These are phyloP conservation scores for Trichaptum fuscoviolaceum DNA, from an alignment of 768 basidiomycete genomes.

Conservation along the genomic window DNA sequence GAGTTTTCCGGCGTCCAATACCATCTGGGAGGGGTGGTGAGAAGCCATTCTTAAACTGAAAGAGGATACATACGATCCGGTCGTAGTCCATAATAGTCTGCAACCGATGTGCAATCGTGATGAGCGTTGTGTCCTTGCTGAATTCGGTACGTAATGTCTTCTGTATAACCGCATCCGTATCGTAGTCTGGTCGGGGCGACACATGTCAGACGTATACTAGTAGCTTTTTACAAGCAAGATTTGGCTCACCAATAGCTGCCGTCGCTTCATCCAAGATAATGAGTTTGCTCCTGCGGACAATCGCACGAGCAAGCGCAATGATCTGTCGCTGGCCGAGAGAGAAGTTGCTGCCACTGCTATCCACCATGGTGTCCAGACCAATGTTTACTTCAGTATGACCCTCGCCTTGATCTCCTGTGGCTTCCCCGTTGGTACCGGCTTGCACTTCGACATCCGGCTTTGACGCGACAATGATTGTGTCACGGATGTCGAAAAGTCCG, in stretches of 20 bases:
- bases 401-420: neutral
- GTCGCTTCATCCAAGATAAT: constrained; percentile 39
- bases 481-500: constrained; percentile 11
- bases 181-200: constrained; percentile 22
- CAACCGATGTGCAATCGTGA: constrained; percentile 37
- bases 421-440: neutral
- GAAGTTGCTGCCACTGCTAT: constrained; percentile 12
- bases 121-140: constrained; percentile 27
- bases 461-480: neutral
- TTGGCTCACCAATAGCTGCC: constrained; percentile 14
- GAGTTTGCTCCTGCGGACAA: constrained; percentile 5
- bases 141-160: constrained; percentile 30
- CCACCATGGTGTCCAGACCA: constrained; percentile 20
- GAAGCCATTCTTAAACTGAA: neutral
- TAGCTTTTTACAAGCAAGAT: neutral
- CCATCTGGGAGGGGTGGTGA: neutral
- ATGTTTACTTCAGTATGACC: neutral
- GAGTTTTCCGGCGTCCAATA: constrained; percentile 7
- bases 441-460: neutral
- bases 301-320: constrained; percentile 35
- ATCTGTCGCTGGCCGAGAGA: constrained; percentile 37
- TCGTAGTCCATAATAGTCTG: constrained; percentile 19
- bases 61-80: constrained; percentile 12
- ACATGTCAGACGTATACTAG: neutral
- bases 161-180: constrained; percentile 36